Evolutionary conservation across 495 filamentous ascomycete genomes (phyloP), one percentile per base, ranked within the genome.

Genomic region (Hamigera avellanea): DNA sequence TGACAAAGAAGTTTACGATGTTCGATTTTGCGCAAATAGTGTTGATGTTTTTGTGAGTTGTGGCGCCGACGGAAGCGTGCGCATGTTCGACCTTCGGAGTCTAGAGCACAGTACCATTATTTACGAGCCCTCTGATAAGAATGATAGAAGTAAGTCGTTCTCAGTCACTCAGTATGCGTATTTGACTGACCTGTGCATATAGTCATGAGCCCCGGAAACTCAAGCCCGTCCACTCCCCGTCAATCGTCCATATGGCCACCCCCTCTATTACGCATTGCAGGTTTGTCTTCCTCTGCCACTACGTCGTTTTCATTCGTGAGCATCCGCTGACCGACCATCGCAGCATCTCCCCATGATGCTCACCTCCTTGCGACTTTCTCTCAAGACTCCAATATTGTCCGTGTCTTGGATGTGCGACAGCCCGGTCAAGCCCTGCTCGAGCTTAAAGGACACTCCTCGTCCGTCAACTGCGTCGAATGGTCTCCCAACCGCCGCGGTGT

Each of bases 81-180:
- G 91, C 37, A 99, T 99, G 91, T 99, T 99, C 56, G 91, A 99
- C 53, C 74, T 99, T 12, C 73, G 91, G 42, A 95, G 89, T 53
- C 66, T 99, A 16, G 91, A 99, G 52, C 91, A 99, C 56, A 94
- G 86, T 44, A 99, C 91, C 34, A 99, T 99, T 48, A 99, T 99
- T 44, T 99, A 99, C 53, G 91, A 99, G 55, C 91, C 91, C 8
- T 83, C 83, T 2, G 80, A 84, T 36, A 95, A 89, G 59, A 78
- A 78, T 35, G 88, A 93, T 26, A 82, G 84, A 63, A 71, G 86
- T 89, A 69, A 42, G 62, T 41, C 3, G 8, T 29, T 23, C 7
- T 19, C 14, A 8, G 14, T 33, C 14, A 33, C 7, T 33, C 8
- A 33, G n/a, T n/a, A n/a, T n/a, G n/a, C 15, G 6, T 14, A 19